These are phyloP conservation scores for Suillus spraguei DNA, from an alignment of 768 basidiomycete species.

Conservation along the genomic window DNA sequence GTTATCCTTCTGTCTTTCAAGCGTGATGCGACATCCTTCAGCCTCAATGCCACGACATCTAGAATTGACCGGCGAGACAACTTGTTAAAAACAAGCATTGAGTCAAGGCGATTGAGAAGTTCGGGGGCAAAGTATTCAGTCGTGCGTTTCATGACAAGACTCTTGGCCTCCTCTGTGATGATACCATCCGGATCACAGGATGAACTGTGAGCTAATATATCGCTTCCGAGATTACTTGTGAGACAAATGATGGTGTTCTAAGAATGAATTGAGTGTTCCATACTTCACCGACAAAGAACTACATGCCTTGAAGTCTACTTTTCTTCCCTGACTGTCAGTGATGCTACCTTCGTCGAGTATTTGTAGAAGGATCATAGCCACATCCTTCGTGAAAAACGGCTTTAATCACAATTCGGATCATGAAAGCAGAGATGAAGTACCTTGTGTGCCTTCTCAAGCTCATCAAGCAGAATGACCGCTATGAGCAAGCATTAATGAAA, in stretches of 20 bases:
- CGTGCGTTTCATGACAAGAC: slow-evolving; percentile 74
- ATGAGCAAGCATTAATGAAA: not conserved
- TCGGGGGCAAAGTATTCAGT: slow-evolving; percentile 88
- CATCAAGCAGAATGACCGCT: slow-evolving; percentile 69
- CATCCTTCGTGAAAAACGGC: slow-evolving; percentile 51
- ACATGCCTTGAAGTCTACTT: slow-evolving; percentile 84
- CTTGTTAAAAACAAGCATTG: slow-evolving; percentile 90
- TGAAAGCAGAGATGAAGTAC: slow-evolving; percentile 30
- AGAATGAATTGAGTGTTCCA: not conserved
- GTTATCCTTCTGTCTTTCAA: slow-evolving; percentile 66
- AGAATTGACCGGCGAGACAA: slow-evolving; percentile 73
- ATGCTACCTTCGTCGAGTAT: slow-evolving; percentile 89
- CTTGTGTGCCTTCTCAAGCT: slow-evolving; percentile 84
- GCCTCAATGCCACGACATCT: slow-evolving; percentile 76
- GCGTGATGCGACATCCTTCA: slow-evolving; percentile 71
- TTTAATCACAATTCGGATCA: not conserved
- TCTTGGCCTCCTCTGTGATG: slow-evolving; percentile 61
- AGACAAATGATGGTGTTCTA: slow-evolving; percentile 91
- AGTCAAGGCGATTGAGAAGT: slow-evolving; percentile 86
- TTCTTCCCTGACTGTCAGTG: slow-evolving; percentile 90
- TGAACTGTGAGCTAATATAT: slow-evolving; percentile 70
- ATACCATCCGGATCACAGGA: slow-evolving; percentile 65
- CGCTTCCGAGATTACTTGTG: slow-evolving; percentile 85
- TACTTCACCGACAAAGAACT: not conserved
- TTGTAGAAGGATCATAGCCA: slow-evolving; percentile 88